phyloP scores from a whole-genome alignment of 148 eudicot species.

The Mesembryanthemum crystallinum region DNA sequence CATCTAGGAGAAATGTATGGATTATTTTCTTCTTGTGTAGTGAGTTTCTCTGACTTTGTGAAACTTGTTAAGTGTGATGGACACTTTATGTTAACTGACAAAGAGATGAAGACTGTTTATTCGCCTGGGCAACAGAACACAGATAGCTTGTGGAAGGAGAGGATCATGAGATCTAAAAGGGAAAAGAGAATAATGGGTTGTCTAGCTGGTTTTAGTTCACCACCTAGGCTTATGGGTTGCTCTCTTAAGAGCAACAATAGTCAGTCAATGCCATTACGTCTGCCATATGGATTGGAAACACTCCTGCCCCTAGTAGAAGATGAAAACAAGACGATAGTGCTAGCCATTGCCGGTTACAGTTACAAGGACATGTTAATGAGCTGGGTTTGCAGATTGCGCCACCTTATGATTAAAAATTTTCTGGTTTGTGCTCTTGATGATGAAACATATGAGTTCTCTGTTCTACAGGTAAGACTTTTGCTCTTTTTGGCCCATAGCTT shows the following conservation, averaged over 20 bases:
- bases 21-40: conserved; percentile 55
- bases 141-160: conserved; percentile 37
- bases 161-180: conserved; percentile 27
- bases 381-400: conserved; percentile 84
- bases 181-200: conserved; percentile 44
- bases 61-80: conserved; percentile 55
- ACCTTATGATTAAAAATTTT: conserved; percentile 57
- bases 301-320: conserved; percentile 58
- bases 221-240: conserved; percentile 22
- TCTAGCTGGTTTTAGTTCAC: conserved; percentile 33
- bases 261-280: conserved; percentile 28
- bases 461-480: conserved; percentile 57
- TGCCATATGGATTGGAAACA: conserved; percentile 54
- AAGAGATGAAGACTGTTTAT: conserved; percentile 43
- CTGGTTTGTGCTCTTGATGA: conserved; percentile 84
- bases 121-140: conserved; percentile 31
- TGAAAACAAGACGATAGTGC: conserved; percentile 59
- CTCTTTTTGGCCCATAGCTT: neutral
- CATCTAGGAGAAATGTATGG: conserved; percentile 66
- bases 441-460: conserved; percentile 67
- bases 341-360: conserved; percentile 82
- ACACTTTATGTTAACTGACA: conserved; percentile 40
- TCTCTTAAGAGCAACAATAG: conserved; percentile 29
- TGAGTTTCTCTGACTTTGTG: conserved; percentile 43
- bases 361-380: conserved; percentile 98